A percentile compares a stretch with the other conserved stretches of the same genome.
phyloP scores from a whole-genome alignment of 2,329 filamentous ascomycete genomes.

The Aspergillus fumigatus region DNA sequence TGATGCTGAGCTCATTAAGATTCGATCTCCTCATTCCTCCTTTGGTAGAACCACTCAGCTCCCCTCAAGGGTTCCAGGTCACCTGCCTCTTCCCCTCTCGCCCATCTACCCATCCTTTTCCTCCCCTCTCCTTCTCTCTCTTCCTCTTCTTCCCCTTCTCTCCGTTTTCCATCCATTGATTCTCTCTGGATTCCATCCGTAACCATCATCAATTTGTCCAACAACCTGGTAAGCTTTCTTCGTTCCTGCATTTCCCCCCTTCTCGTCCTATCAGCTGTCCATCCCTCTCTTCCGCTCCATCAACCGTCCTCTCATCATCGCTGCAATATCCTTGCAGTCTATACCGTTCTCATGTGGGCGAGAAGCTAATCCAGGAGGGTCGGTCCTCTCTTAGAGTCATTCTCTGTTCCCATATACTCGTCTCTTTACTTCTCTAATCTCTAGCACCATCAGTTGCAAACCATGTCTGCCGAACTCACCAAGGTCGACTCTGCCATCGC shows the following conservation, averaged over 20 bases:
- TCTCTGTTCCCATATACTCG: constrained; percentile 5
- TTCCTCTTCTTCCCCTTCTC: constrained; percentile 5
- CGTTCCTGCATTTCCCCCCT: constrained; percentile 2
- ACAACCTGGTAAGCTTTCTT: constrained; percentile 9
- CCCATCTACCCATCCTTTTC: constrained; percentile 1
- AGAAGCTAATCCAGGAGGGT: background rate
- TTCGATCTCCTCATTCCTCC: background rate
- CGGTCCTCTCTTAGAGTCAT: constrained; percentile 1
- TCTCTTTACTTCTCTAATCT: constrained; percentile 4
- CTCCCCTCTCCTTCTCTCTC: constrained; percentile 4
- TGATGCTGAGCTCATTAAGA: background rate
- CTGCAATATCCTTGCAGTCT: constrained; percentile 8
- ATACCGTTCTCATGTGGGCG: background rate
- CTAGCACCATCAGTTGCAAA: constrained; percentile 12
- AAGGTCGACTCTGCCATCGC: constrained; percentile 92
- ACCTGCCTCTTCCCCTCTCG: constrained; percentile 24
- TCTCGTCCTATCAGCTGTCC: background rate
- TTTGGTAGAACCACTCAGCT: constrained; percentile 10
- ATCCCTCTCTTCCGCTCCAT: background rate
- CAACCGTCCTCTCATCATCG: constrained; percentile 1
- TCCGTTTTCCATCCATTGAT: background rate
- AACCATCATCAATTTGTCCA: background rate
- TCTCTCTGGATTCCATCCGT: constrained; percentile 3
- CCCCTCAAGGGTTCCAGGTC: constrained; percentile 15
- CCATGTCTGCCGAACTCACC: constrained; percentile 63